Conservation (phyloP, 129 eudicot species). For the Pulicaria dysenterica region DNA sequence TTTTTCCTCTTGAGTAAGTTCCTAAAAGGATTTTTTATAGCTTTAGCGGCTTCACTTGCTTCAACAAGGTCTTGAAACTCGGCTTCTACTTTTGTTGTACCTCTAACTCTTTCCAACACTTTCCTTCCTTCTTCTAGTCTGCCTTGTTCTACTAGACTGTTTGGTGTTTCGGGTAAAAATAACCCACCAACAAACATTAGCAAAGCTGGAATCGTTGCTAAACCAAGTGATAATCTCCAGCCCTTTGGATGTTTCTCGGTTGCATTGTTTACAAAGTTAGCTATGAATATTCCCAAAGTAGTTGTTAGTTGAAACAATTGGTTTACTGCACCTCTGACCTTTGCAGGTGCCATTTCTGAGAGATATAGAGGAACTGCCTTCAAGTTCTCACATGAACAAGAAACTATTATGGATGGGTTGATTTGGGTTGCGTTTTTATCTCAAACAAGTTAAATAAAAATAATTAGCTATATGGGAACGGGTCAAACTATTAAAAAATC, state of each 20-base stretch:
- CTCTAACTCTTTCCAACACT: conserved; percentile 85
- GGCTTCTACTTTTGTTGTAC: conserved; percentile 76
- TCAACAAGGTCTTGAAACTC: conserved; percentile 86
- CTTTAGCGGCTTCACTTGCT: conserved; percentile 80
- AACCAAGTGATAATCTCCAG: conserved; percentile 88
- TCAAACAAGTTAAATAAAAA: no score
- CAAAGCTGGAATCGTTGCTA: conserved; percentile 76
- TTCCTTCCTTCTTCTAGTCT: conserved; percentile 61
- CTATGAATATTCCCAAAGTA: conserved; percentile 74
- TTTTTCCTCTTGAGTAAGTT: conserved; percentile 71
- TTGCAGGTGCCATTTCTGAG: conserved; percentile 96
- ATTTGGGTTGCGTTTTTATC: no score
- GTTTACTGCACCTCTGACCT: conserved; percentile 77
- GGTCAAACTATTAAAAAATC: no score
- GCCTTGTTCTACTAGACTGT: conserved; percentile 91
- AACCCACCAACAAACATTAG: conserved; percentile 86
- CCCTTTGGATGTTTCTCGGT: conserved; percentile 80
- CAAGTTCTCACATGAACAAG: conserved; percentile 23
- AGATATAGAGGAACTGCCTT: conserved; percentile 92
- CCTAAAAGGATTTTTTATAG: conserved; percentile 75
- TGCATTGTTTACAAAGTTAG: conserved; percentile 83
- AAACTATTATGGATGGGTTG: background rate
- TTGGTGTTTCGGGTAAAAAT: conserved; percentile 89
- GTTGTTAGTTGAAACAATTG: conserved; percentile 95
- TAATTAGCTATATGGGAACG: no score